Conservation (phyloP, 805 yeast species). For the Candida gorgasii region DNA sequence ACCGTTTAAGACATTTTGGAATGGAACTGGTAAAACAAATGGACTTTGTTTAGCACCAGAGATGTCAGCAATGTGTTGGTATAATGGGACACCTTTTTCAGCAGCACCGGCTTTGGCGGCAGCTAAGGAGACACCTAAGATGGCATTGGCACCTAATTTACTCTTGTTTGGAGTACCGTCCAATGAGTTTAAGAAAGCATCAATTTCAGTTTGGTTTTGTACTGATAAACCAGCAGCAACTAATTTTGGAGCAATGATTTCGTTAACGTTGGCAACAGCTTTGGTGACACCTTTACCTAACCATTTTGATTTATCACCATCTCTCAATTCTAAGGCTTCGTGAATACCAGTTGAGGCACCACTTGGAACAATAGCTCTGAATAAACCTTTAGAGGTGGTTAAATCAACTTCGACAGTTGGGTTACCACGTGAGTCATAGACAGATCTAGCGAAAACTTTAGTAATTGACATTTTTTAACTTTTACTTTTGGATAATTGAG, state of each 20-base stretch:
- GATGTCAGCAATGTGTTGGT: slow-evolving; percentile 84
- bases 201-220: slow-evolving; percentile 82
- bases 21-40: slow-evolving; percentile 96
- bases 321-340: slow-evolving; percentile 98
- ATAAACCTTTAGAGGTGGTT: slow-evolving; percentile 86
- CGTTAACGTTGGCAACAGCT: slow-evolving; percentile 96
- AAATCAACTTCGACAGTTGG: slow-evolving; percentile 99
- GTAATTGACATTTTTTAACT: slow-evolving; percentile 68
- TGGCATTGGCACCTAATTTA: slow-evolving; percentile 98
- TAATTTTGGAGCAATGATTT: slow-evolving; percentile 91
- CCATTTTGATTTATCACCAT: slow-evolving; percentile 97
- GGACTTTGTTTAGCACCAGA: slow-evolving; percentile 73
- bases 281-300: slow-evolving; percentile 97
- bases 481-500: background rate
- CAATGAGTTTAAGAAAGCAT: slow-evolving; percentile 78
- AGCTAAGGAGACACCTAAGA: slow-evolving; percentile 96
- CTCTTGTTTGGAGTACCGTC: slow-evolving; percentile 98
- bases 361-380: slow-evolving; percentile 98
- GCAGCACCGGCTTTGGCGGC: slow-evolving; percentile 99
- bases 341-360: slow-evolving; percentile 99
- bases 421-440: slow-evolving; percentile 99
- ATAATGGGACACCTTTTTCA: slow-evolving; percentile 89
- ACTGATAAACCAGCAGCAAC: slow-evolving; percentile 79
- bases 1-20: slow-evolving; percentile 99
- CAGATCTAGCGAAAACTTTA: slow-evolving; percentile 91